Base-by-base conservation (phyloP, 768 basidiomycete genomes). In the Lentinula guzmanii region DNA sequence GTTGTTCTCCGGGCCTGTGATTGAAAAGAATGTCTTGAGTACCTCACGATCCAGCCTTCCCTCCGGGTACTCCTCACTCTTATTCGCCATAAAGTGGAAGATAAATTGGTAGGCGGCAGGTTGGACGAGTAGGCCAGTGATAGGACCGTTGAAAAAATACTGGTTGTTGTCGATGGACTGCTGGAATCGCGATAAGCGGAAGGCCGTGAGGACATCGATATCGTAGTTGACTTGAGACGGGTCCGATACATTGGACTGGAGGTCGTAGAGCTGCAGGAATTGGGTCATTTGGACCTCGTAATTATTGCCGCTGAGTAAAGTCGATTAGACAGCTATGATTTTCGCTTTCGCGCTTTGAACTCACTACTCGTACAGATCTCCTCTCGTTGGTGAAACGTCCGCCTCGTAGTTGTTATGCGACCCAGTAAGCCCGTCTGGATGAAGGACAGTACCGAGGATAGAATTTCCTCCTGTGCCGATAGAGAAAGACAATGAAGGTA, bases 381-480 rank as follows among this genome's bases (percentile, higher is more conserved):
- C 52, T 54, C 16, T 41, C 1, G 31, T 41, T 10, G 52, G 34
- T 33, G 52, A 35, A 24, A 10, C 39, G n/a, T 35, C 33, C 13
- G 31, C 3, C 39, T 54, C 52, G 52, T 18, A 18, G 60, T 60
- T 71, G 56, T 50, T 67, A 66, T 21, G 66, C 67, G 60, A 46
- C 24, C 1, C n/a, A 9, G 45, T 46, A 8, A 46, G 45, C 45
- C 45, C 45, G 1, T 46, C 21, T 46, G 9, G 45, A 1, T 1
- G n/a, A 7, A 46, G n/a, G 2, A 24, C 1, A 21, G 18, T 8
- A 8, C 45, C 21, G n/a, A 46, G 11, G 18, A 46, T 46, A 24
- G 24, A 24, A 24, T 46, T 46, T 10, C 21, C 18, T 46, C 45
- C 45, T 46, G 6, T n/a, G 5, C 45, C 45, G 8, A 48, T 48